Percentiles rank a stretch among this genome's conserved stretches.
Evolutionary conservation across 2,329 filamentous ascomycete genomes (phyloP).

Genomic region (Pseudocercospora eumusae): DNA sequence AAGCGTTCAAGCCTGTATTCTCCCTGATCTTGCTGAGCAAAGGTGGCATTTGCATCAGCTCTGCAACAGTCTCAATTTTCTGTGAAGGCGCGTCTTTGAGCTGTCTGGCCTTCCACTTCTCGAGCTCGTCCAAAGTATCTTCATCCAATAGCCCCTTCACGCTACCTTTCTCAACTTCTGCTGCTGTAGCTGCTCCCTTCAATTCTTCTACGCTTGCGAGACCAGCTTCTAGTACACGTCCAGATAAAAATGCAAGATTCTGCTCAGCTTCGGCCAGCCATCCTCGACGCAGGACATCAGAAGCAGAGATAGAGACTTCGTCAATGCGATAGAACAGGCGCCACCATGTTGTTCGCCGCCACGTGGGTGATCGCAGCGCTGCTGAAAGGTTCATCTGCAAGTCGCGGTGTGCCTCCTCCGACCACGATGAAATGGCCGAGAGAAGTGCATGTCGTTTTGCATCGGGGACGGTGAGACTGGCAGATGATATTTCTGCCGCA

Average conservation of each 20-base stretch:
- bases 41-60: conserved; percentile 35
- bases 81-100: conserved; percentile 6
- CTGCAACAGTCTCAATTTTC: conserved; percentile 32
- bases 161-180: conserved; percentile 18
- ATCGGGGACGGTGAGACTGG: conserved; percentile 44
- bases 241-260: conserved; percentile 78
- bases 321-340: conserved; percentile 94
- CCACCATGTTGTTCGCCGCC: conserved; percentile 87
- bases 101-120: conserved; percentile 19
- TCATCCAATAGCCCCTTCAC: conserved; percentile 17
- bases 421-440: conserved; percentile 67
- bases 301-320: conserved; percentile 80
- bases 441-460: conserved; percentile 56
- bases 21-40: conserved; percentile 33
- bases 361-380: conserved; percentile 73
- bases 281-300: conserved; percentile 71
- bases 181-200: conserved; percentile 22
- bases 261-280: conserved; percentile 80
- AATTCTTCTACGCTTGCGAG: conserved; percentile 41
- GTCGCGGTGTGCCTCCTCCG: conserved; percentile 78
- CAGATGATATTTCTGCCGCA: conserved; percentile 33
- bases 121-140: conserved; percentile 16
- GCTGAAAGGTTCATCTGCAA: conserved; percentile 75
- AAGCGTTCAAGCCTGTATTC: conserved; percentile 36
- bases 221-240: conserved; percentile 69